These are phyloP conservation scores for Fusarium sp. DNA, from an alignment of 2,329 filamentous ascomycete species.

Conservation along the genomic window DNA sequence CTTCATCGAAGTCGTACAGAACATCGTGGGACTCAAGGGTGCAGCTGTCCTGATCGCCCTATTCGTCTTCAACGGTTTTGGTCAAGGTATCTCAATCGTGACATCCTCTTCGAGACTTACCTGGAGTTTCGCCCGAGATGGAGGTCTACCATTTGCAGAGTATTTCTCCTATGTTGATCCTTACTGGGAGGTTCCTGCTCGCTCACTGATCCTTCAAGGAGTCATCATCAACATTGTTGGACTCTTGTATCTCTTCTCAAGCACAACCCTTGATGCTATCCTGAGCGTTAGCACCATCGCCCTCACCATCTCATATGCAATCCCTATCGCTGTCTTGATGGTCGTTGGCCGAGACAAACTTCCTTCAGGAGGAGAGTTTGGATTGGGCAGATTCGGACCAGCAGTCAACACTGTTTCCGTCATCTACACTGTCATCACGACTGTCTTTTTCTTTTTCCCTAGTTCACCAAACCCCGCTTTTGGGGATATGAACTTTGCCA, in stretches of 20 bases:
- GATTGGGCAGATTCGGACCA: slow-evolving; percentile 57
- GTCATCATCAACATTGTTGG: slow-evolving; percentile 57
- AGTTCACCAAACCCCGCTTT: slow-evolving; percentile 55
- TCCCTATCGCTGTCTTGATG: slow-evolving; percentile 62
- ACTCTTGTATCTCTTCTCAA: slow-evolving; percentile 65
- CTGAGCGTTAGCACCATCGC: slow-evolving; percentile 67
- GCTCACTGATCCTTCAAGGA: slow-evolving; percentile 63
- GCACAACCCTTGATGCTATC: slow-evolving; percentile 64
- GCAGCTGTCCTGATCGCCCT: slow-evolving; percentile 59
- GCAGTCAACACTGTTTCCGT: slow-evolving; percentile 59
- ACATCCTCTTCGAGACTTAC: slow-evolving; percentile 64
- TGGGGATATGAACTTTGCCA: slow-evolving; percentile 66
- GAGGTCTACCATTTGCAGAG: slow-evolving; percentile 56
- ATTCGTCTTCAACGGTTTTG: slow-evolving; percentile 66
- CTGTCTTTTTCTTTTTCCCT: slow-evolving; percentile 67
- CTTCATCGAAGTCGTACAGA: slow-evolving; percentile 60
- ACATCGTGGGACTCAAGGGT: slow-evolving; percentile 50
- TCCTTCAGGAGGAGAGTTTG: slow-evolving; percentile 56
- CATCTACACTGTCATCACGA: slow-evolving; percentile 62
- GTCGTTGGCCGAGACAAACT: slow-evolving; percentile 63
- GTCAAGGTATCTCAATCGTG: slow-evolving; percentile 62
- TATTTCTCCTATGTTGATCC: slow-evolving; percentile 59
- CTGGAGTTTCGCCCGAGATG: slow-evolving; percentile 65
- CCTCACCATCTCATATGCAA: slow-evolving; percentile 61
- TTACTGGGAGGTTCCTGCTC: slow-evolving; percentile 63